A percentile compares a stretch with the other conserved stretches of the same genome.
Evolutionary conservation across 208 protist genomes (phyloP).

Genomic region (Leishmania tarentolae): DNA sequence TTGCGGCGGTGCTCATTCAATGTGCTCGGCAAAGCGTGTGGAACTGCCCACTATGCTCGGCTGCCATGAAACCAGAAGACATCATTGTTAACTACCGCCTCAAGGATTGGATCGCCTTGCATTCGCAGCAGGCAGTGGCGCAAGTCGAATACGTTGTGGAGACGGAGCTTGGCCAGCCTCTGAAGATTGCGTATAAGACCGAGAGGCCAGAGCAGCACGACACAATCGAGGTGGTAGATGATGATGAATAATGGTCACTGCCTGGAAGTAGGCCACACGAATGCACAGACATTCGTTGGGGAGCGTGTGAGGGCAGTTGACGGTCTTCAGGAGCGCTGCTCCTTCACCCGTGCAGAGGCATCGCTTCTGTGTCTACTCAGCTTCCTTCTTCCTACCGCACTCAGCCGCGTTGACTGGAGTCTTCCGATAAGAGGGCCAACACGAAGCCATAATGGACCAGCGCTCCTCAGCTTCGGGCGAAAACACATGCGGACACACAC

Average conservation of each 20-base stretch:
- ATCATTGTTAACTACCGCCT: constrained; percentile 80
- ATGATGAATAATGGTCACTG: constrained; percentile 8
- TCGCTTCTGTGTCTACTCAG: not conserved
- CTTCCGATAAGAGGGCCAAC: not conserved
- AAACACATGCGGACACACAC: not conserved
- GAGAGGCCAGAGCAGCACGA: not conserved
- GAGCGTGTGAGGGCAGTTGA: not conserved
- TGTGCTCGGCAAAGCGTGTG: constrained; percentile 75
- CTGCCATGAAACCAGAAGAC: constrained; percentile 54
- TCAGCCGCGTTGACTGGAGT: not conserved
- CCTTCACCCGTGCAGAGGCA: not conserved
- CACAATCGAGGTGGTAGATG: constrained; percentile 25
- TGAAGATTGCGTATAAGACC: constrained; percentile 15
- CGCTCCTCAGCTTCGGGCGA: not conserved
- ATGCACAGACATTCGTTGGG: not conserved
- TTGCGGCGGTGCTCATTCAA: constrained; percentile 57
- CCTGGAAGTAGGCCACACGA: not conserved
- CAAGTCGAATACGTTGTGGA: constrained; percentile 75
- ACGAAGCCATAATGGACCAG: not conserved
- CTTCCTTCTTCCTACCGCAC: not conserved
- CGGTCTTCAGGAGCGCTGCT: not conserved
- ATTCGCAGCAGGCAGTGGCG: constrained; percentile 26
- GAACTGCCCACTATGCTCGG: constrained; percentile 85
- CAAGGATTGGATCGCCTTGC: constrained; percentile 60
- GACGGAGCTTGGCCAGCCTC: constrained; percentile 13